A percentile compares a stretch with the other conserved stretches of the same genome.
Conservation (phyloP, 163 green algal genomes). For the Chlorella variabilis region DNA sequence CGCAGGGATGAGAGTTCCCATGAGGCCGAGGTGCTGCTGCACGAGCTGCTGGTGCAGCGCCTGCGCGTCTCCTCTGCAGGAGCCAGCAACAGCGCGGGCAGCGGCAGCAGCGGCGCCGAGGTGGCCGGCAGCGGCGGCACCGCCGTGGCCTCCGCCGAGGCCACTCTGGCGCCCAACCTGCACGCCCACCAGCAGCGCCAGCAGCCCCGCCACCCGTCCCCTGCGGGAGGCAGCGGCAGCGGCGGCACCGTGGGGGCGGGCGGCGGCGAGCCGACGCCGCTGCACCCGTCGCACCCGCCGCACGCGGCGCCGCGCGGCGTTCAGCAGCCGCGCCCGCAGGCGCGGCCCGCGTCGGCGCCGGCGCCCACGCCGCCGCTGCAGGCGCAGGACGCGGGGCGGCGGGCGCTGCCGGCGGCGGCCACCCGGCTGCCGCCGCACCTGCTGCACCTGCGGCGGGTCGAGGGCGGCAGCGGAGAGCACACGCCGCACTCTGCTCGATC, state of each 20-base stretch:
- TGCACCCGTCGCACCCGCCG: too few relatives aligned
- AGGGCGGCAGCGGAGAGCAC: background rate
- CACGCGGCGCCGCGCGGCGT: background rate
- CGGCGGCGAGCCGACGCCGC: background rate
- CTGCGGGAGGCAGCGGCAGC: background rate
- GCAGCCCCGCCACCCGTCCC: background rate
- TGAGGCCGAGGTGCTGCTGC: slow-evolving; percentile 29
- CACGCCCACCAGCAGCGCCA: background rate
- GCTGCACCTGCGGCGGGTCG: background rate
- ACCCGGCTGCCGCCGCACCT: slow-evolving; percentile 15
- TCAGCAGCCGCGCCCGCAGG: background rate
- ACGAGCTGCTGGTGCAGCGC: slow-evolving; percentile 37
- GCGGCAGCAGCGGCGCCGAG: background rate
- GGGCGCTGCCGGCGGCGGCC: background rate
- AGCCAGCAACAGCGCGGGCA: slow-evolving; percentile 30
- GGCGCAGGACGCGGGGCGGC: background rate
- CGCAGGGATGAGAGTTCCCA: slow-evolving; percentile 17
- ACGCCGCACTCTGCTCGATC: slow-evolving; percentile 9
- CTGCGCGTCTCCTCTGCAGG: slow-evolving; percentile 7
- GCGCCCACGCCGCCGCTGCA: background rate
- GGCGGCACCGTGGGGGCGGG: background rate
- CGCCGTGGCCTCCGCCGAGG: slow-evolving; percentile 4
- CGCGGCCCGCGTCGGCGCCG: background rate
- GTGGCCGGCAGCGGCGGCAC: background rate
- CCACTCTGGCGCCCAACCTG: background rate